Base-by-base conservation (phyloP, 495 filamentous ascomycete species). In the Mytilinidion resinicola region DNA sequence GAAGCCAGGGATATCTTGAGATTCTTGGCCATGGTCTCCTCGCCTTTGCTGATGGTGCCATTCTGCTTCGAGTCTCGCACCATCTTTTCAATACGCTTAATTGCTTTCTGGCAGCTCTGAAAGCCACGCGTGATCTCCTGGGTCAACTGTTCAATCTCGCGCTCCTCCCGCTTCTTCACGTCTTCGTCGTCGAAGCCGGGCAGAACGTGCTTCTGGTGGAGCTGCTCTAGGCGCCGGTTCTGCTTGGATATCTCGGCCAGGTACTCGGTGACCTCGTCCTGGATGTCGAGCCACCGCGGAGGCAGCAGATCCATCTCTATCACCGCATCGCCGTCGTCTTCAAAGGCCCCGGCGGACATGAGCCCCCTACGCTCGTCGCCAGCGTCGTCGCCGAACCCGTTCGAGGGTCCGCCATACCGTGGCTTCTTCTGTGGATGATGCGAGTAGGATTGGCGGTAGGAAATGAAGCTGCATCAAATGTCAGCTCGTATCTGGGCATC, bases 281-380 rank as follows among this genome's bases (percentile, higher is more conserved):
- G 90, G 56, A 96, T 78, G 73, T 98, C 95, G 56, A 90, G 84
- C 95, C 93, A 98, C 52, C 92, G 85, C 39, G 95, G 93, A 0
- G 93, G 95, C 9, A 98, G 79, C 11, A 96, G 77, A 73, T 96
- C 92, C 93, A 98, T 97, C 77, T 98, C 93, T 62, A 98, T 98
- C 51, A 98, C 83, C 15, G 89, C 87, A 71, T 97, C 93, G 60
- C 91, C 92, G 63, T 96, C 90, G 67, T 88, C 83, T 47, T 91
- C 87, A 70, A 87, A 88, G 46, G 81, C 86, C 59, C 80, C 84
- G 9, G 81, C 74, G 58, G 91, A 87, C 69, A 97, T 86, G 59
- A 98, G 86, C 17, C 91, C 88, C 51, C 87, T 86, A 63, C 89
- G 86, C 76, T 97, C 91, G 64, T 88, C 83, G 54, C 78, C 79